These are phyloP conservation scores for Scalesia atractyloides DNA, from an alignment of 129 eudicot species.

Conservation along the genomic window DNA sequence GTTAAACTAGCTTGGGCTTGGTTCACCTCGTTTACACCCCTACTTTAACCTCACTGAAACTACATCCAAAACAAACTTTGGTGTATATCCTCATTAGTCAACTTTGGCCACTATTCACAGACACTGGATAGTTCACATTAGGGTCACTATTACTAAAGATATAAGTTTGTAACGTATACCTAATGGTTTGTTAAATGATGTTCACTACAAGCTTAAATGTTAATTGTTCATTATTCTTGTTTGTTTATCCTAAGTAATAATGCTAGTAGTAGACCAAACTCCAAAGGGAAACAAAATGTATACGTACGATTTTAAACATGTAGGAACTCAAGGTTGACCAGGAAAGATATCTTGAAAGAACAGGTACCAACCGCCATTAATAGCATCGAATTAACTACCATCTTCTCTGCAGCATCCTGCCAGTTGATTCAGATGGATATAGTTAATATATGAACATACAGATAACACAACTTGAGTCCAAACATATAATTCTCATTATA, in stretches of 20 bases:
- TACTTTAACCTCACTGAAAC: too few species aligned
- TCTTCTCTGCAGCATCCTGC: slow-evolving; percentile 73
- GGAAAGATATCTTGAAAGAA: slow-evolving; percentile 74
- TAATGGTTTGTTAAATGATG: neutral
- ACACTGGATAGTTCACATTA: neutral
- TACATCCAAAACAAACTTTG: neutral
- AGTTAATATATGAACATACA: neutral
- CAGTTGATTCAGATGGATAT: slow-evolving; percentile 26
- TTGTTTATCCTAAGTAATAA: neutral
- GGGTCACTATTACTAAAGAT: neutral
- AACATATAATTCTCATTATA: slow-evolving; percentile 1
- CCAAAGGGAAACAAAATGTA: slow-evolving; percentile 4
- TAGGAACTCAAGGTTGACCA: slow-evolving; percentile 28
- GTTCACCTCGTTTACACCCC: too few species aligned
- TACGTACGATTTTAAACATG: neutral
- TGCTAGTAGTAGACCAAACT: neutral
- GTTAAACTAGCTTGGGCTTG: too few species aligned
- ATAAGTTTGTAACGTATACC: neutral
- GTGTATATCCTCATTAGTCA: too few species aligned
- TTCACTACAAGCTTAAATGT: neutral
- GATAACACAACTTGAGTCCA: neutral
- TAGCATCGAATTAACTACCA: slow-evolving; percentile 67
- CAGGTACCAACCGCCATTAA: slow-evolving; percentile 58
- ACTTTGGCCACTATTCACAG: neutral
- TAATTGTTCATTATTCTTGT: neutral